Evolutionary conservation across 2,329 filamentous ascomycete species (phyloP).

Genomic region (Ceratocystis cacaofunesta): DNA sequence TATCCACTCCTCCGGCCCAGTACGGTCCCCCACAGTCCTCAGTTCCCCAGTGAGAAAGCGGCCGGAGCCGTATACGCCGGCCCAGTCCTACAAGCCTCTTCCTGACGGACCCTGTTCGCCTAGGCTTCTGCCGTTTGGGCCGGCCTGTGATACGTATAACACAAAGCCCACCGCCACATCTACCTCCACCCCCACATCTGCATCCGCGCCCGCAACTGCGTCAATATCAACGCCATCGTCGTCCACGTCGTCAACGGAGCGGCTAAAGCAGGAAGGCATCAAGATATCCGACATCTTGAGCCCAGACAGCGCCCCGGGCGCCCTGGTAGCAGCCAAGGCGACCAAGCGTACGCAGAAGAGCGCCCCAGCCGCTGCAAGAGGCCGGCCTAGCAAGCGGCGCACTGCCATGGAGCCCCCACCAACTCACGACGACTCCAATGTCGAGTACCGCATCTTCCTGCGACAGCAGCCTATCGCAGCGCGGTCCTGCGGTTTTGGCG

Average conservation of each 20-base stretch:
- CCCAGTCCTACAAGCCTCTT: slow-evolving; percentile 7
- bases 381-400: neutral
- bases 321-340: neutral
- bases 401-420: neutral
- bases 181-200: no score
- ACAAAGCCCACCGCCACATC: neutral
- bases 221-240: neutral
- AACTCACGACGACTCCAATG: neutral
- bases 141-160: neutral
- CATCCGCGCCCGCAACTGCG: no score
- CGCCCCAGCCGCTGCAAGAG: neutral
- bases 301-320: neutral
- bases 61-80: slow-evolving; percentile 6
- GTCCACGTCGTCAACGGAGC: neutral
- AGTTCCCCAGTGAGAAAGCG: neutral
- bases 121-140: neutral
- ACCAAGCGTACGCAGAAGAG: neutral
- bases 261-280: slow-evolving; percentile 18
- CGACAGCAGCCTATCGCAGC: slow-evolving; percentile 68
- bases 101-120: neutral
- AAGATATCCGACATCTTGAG: slow-evolving; percentile 20
- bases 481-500: slow-evolving; percentile 68
- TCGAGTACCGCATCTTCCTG: slow-evolving; percentile 38
- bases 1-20: no score
- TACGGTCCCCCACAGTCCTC: neutral